Percentiles rank a stretch among this genome's conserved stretches.
Conservation (phyloP, 148 eudicot genomes). For the Dianthus caryophyllus region DNA sequence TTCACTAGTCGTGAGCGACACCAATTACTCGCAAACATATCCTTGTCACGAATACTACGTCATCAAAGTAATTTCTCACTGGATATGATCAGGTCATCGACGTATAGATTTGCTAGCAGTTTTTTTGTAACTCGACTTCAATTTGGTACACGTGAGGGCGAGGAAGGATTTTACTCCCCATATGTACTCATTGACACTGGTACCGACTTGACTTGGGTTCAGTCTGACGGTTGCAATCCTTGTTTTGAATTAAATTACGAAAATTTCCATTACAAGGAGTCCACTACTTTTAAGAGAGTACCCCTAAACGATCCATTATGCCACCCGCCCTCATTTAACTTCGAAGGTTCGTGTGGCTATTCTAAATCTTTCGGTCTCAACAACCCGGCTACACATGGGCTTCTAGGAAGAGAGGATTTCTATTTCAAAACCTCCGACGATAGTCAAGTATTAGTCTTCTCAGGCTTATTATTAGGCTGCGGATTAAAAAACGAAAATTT, state of each 20-base stretch:
- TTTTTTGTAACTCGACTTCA: too few relatives aligned
- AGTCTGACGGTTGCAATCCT: constrained; percentile 17
- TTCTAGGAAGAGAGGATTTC: constrained; percentile 9
- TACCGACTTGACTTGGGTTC: constrained; percentile 15
- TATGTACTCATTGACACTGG: constrained; percentile 17
- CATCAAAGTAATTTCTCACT: too few relatives aligned
- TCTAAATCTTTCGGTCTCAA: too few relatives aligned
- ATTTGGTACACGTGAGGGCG: constrained; percentile 7
- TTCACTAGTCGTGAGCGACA: not conserved
- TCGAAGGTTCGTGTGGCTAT: not conserved
- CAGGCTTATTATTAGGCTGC: constrained; percentile 9
- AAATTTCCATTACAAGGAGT: not conserved
- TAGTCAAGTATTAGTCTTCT: too few relatives aligned
- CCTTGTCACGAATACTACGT: not conserved
- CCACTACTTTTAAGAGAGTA: not conserved
- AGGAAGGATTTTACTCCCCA: not conserved
- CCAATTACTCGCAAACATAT: not conserved
- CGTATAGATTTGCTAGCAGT: too few relatives aligned
- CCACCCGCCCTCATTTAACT: too few relatives aligned
- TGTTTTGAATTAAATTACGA: not conserved
- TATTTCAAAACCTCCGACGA: not conserved
- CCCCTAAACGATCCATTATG: not conserved
- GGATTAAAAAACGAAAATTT: not conserved
- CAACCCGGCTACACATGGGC: not conserved
- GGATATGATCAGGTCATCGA: too few relatives aligned